Evolutionary conservation across 305 asterid species (phyloP), one percentile per base, ranked within the genome.

Genomic region (Lippia alba): DNA sequence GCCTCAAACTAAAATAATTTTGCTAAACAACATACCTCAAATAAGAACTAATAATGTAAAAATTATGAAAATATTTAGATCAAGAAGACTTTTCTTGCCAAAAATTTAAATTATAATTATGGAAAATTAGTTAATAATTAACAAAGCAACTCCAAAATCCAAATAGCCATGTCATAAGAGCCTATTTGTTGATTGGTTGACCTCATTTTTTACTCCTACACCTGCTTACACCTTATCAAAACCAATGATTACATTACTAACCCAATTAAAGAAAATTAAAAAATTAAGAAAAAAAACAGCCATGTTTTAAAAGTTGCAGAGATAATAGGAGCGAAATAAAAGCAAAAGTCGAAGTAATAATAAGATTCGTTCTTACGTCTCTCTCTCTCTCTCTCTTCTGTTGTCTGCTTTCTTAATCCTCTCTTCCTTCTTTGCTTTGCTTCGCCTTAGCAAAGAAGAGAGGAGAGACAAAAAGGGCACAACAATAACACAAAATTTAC

Each of bases 371-470:
- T 80, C 72, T 16, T 62, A 50, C 83, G 81, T 67, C 76, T 81
- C 83, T 70, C 64, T 68, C 77, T 66, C n/a, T n/a, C 71, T 64
- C 49, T 66, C 24, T 70, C 40, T 46, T 40, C 65, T 59, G 20
- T 51, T 70, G 73, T 50, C 70, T 59, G 67, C 66, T 66, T 55
- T 63, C 74, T 40, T 59, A 53, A 66, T 66, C 81, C 30, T 76
- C 68, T 64, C 78, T 82, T 75, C 78, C 79, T 79, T 80, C 80
- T 78, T 90, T 79, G 79, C 80, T 78, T 90, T 79, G 79, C 84
- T 77, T 86, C 71, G 64, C 54, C 74, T 20, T 33, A 64, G 81
- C 81, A 76, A 74, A 86, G 83, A 84, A 85, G 87, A 68, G 80
- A 70, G 56, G 67, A 69, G 69, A 32, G 18, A 18, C 24, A 61